These are phyloP conservation scores for Penicillium vulpinum DNA, from an alignment of 2,329 filamentous ascomycete species.

Conservation along the genomic window DNA sequence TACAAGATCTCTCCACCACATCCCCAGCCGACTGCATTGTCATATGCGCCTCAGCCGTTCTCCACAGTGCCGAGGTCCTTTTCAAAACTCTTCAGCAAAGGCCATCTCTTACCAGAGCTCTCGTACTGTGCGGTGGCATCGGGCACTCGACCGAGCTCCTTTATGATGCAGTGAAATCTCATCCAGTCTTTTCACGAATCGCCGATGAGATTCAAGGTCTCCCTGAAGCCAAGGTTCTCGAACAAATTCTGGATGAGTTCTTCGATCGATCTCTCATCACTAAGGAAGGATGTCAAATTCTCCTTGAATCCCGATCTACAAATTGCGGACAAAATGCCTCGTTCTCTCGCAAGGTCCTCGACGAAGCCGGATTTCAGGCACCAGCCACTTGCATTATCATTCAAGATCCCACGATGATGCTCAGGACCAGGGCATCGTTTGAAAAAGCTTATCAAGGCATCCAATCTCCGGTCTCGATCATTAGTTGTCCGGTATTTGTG, in stretches of 20 bases:
- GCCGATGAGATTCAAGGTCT: slow-evolving; percentile 31
- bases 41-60: slow-evolving; percentile 44
- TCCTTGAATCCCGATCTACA: slow-evolving; percentile 48
- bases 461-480: slow-evolving; percentile 21
- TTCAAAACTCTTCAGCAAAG: slow-evolving; percentile 35
- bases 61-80: slow-evolving; percentile 37
- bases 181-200: slow-evolving; percentile 33
- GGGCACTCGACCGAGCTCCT: slow-evolving; percentile 49
- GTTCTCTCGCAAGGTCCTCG: slow-evolving; percentile 38
- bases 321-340: slow-evolving; percentile 50
- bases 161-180: slow-evolving; percentile 41
- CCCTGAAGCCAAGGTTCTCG: slow-evolving; percentile 44
- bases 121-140: slow-evolving; percentile 49
- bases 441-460: slow-evolving; percentile 37
- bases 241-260: slow-evolving; percentile 34
- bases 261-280: slow-evolving; percentile 26
- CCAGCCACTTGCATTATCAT: slow-evolving; percentile 38
- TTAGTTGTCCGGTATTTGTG: slow-evolving; percentile 24
- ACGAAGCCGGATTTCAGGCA: slow-evolving; percentile 24
- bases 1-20: slow-evolving; percentile 4
- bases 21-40: slow-evolving; percentile 39
- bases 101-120: slow-evolving; percentile 33
- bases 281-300: slow-evolving; percentile 30
- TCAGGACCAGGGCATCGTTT: slow-evolving; percentile 46
- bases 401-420: slow-evolving; percentile 51